phyloP scores from a whole-genome alignment of 2,329 filamentous ascomycete species.

The Ceratocystis diversiconidia region DNA sequence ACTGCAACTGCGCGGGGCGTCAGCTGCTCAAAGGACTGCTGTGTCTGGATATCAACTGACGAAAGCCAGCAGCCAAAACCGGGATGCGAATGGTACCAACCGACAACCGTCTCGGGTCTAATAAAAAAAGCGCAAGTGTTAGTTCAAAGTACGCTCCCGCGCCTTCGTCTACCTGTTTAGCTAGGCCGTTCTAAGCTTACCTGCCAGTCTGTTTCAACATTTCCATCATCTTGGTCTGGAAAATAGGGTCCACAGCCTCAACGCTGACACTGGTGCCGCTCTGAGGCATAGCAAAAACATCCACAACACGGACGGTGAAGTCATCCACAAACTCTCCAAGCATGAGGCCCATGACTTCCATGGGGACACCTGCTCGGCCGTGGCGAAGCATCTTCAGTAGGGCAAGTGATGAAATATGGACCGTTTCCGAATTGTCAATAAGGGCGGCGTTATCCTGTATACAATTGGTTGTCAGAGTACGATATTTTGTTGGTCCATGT shows the following conservation, averaged over 20 bases:
- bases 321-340: constrained; percentile 40
- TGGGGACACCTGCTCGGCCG: constrained; percentile 90
- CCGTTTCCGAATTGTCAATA: constrained; percentile 97
- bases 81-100: constrained; percentile 99
- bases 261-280: constrained; percentile 96
- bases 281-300: constrained; percentile 98
- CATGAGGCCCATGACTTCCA: constrained; percentile 99
- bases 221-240: constrained; percentile 99
- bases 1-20: constrained; percentile 94
- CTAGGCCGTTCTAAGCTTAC: constrained; percentile 34
- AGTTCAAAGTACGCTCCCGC: not conserved
- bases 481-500: not conserved
- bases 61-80: constrained; percentile 99
- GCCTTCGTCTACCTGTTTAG: not conserved
- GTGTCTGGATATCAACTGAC: constrained; percentile 97
- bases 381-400: constrained; percentile 98
- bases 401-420: constrained; percentile 96
- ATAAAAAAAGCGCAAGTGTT: not conserved
- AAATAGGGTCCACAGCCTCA: constrained; percentile 94
- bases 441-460: constrained; percentile 71
- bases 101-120: constrained; percentile 90
- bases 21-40: constrained; percentile 98
- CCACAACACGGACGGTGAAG: constrained; percentile 75
- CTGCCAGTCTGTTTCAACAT: constrained; percentile 96
- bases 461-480: not conserved